Percentiles rank a stretch among this genome's conserved stretches.
Evolutionary conservation across 495 filamentous ascomycete species (phyloP).

Genomic region (Rusavskia elegans): DNA sequence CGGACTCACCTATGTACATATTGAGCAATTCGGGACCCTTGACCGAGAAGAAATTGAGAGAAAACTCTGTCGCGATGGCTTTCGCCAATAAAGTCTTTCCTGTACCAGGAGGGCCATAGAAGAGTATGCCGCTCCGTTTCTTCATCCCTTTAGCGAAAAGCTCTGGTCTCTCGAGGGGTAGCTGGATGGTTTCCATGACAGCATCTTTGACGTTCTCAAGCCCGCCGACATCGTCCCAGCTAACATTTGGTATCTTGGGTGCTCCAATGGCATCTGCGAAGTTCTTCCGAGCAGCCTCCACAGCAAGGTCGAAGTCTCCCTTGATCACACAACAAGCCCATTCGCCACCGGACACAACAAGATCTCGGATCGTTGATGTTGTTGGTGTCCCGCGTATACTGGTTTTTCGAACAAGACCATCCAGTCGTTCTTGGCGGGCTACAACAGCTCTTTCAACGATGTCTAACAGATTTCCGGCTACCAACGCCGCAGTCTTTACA

Average conservation of each 20-base stretch:
- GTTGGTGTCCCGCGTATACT: slow-evolving; percentile 9
- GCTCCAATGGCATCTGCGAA: slow-evolving; percentile 95
- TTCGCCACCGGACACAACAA: slow-evolving; percentile 79
- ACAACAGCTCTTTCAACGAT: slow-evolving; percentile 80
- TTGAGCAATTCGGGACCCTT: slow-evolving; percentile 96
- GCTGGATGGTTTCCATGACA: slow-evolving; percentile 89
- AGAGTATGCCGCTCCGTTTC: slow-evolving; percentile 92
- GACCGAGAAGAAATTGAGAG: slow-evolving; percentile 96
- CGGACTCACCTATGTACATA: slow-evolving; percentile 98
- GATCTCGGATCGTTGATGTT: slow-evolving; percentile 52
- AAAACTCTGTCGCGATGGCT: slow-evolving; percentile 96
- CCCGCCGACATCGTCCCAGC: slow-evolving; percentile 93
- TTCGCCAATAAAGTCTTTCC: slow-evolving; percentile 95
- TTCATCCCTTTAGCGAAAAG: slow-evolving; percentile 98
- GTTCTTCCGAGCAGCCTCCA: slow-evolving; percentile 90
- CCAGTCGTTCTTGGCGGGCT: slow-evolving; percentile 56
- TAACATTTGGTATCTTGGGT: slow-evolving; percentile 93
- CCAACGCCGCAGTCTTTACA: slow-evolving; percentile 87
- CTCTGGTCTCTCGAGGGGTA: slow-evolving; percentile 83
- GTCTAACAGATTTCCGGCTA: slow-evolving; percentile 85
- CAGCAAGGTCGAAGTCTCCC: slow-evolving; percentile 73
- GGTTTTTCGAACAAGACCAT: slow-evolving; percentile 39
- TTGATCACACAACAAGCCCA: slow-evolving; percentile 63
- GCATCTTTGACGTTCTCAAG: slow-evolving; percentile 88
- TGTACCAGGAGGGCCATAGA: slow-evolving; percentile 94